Evolutionary conservation across 345 rosid species (phyloP), one percentile per base, ranked within the genome.

Genomic region (Euphorbia pulcherrima): DNA sequence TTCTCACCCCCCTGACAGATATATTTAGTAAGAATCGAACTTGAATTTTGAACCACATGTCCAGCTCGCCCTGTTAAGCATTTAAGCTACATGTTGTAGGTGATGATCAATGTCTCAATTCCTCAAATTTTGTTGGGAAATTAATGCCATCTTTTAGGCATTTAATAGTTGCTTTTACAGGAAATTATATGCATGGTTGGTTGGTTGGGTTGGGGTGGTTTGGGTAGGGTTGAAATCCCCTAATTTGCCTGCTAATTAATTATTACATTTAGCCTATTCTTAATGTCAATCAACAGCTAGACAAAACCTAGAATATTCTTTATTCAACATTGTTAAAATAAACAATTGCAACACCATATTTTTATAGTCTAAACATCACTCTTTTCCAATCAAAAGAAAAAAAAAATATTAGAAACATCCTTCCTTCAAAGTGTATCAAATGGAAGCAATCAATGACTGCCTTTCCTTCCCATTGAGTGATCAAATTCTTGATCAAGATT

Each of bases 401-500:
- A 44, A 44, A 44, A 14, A 44, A 2, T 12, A 57, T 33, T n/a
- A n/a, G n/a, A n/a, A n/a, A n/a, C n/a, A n/a, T n/a, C 39, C 50
- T 35, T 47, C 35, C 35, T 46, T 17, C 69, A 73, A 52, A n/a
- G n/a, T n/a, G 54, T 30, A 68, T 23, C 75, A 64, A 78, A 33
- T 80, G 86, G 82, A 84, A 63, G 75, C 68, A 55, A 67, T 78
- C 63, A 70, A 79, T 58, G 82, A 65, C 7, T 70, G 79, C 57
- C 76, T 76, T 55, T 65, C 74, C 67, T 80, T 70, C 71, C 74
- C 87, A 62, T 14, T 68, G 30, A 40, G 72, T 24, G 84, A 83
- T 47, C n/a, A n/a, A n/a, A 67, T 67, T 73, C 70, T 75, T 68
- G 72, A 81, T 79, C 84, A 80, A 13, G 89, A 87, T 40, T 77